phyloP scores from a whole-genome alignment of 768 basidiomycete species.

The Collybia sordida region DNA sequence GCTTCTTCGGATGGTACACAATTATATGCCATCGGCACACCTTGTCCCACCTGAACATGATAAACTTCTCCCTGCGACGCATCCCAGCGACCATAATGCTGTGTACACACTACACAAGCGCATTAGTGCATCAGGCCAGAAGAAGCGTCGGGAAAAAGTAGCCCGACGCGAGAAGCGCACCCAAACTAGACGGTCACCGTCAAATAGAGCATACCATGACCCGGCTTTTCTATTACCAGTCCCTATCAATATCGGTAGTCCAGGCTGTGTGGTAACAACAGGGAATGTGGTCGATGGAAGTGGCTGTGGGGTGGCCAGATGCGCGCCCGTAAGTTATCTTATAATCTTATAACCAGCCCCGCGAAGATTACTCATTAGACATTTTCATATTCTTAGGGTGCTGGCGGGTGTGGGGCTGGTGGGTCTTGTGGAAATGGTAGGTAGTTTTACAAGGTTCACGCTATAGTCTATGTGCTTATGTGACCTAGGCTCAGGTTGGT shows the following conservation, averaged over 20 bases:
- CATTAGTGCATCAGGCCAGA: conserved; percentile 17
- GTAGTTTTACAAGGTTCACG: no score
- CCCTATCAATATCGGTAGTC: conserved; percentile 19
- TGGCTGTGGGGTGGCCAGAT: no score
- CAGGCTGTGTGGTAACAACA: conserved; percentile 19
- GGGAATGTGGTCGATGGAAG: conserved; percentile 13
- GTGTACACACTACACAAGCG: conserved; percentile 32
- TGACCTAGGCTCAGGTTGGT: no score
- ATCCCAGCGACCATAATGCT: conserved; percentile 56
- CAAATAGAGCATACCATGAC: conserved; percentile 13
- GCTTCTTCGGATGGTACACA: conserved; percentile 31
- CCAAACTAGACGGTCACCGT: no score
- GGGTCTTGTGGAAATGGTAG: no score
- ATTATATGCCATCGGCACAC: conserved; percentile 26
- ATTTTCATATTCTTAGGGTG: no score
- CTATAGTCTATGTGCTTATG: no score
- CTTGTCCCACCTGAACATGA: conserved; percentile 30
- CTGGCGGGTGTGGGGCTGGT: no score
- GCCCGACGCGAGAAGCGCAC: conserved; percentile 21
- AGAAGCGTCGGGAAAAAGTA: conserved; percentile 21
- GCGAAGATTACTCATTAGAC: no score
- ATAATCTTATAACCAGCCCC: no score
- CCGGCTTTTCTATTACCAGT: conserved; percentile 40
- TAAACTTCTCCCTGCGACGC: conserved; percentile 47
- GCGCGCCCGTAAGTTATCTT: no score